Conservation (phyloP, 257 asterid species). For the Catharanthus roseus region DNA sequence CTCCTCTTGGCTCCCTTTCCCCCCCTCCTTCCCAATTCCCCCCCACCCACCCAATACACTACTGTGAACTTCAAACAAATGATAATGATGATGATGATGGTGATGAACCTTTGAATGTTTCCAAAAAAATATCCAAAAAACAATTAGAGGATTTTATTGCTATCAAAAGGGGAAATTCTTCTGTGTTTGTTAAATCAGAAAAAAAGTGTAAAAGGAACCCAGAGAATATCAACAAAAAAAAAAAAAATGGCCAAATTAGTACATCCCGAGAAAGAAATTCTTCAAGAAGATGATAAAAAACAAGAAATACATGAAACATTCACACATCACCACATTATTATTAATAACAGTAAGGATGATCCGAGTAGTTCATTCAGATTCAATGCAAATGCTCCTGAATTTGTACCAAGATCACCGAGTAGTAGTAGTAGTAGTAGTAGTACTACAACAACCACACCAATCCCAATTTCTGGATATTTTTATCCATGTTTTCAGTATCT, state of each 20-base stretch:
- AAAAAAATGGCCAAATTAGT: constrained; percentile 52
- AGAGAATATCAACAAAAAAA: background rate
- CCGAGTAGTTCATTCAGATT: constrained; percentile 37
- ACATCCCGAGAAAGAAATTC: constrained; percentile 17
- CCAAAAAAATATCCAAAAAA: background rate
- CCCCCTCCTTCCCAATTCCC: no score
- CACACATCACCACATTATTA: no score
- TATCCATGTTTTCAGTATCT: constrained; percentile 59
- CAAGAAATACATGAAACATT: constrained; percentile 11
- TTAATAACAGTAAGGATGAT: constrained; percentile 6
- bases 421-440: no score
- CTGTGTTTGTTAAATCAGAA: background rate
- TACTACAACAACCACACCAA: no score
- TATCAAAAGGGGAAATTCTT: no score
- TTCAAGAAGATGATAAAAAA: constrained; percentile 9
- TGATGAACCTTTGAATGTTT: background rate
- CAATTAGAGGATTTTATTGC: background rate
- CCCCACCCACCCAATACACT: no score
- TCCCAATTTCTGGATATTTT: constrained; percentile 60
- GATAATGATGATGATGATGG: background rate
- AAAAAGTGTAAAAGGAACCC: background rate
- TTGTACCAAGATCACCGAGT: constrained; percentile 54
- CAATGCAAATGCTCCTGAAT: constrained; percentile 88
- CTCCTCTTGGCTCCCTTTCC: no score
- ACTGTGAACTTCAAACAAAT: no score